Evolutionary conservation across 2,329 filamentous ascomycete species (phyloP), one percentile per base, ranked within the genome.

Genomic region (Tympanopsis confertula): DNA sequence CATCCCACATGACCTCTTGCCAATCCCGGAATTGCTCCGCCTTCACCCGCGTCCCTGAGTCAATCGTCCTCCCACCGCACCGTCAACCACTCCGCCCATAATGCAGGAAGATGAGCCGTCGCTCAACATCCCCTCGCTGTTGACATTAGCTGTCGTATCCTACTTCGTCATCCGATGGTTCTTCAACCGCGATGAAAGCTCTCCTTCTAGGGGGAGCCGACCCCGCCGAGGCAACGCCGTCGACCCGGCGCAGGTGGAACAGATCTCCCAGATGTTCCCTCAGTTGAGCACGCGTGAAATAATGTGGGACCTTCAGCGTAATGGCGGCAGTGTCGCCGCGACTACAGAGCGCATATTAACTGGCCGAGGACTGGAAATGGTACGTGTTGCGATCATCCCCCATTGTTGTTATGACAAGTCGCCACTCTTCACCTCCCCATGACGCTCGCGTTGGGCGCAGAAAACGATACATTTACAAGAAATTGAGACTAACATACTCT

Each of bases 81-180:
- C n/a, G n/a, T n/a, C n/a, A n/a, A n/a, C n/a, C n/a, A n/a, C n/a
- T n/a, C n/a, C n/a, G n/a, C n/a, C n/a, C 10, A 33, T 15, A 17
- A 33, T 33, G 30, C 17, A 10, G 7, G 30, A 33, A 18, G 30
- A 33, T 7, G 30, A 33, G 15, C 30, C 30, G 7, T 33, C 30
- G 7, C 30, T 33, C 30, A 33, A 33, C 30, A 33, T 33, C 12
- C 30, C 30, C 12, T 33, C 30, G 7, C 30, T 33, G 10, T 15
- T 33, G 12, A 33, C 30, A 7, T 18, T 33, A 17, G 30, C 30
- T 7, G 30, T 33, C 30, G 30, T 33, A 7, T 33, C 30, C 15
- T 33, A 12, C 15, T 33, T 33, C 15, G 30, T 33, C 7, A 33
- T 33, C 30, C 12, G 30, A 33, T 33, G 30, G 30, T 33, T 33